Base-by-base conservation (phyloP, 2,329 filamentous ascomycete genomes). In the Colletotrichum nymphaeae region DNA sequence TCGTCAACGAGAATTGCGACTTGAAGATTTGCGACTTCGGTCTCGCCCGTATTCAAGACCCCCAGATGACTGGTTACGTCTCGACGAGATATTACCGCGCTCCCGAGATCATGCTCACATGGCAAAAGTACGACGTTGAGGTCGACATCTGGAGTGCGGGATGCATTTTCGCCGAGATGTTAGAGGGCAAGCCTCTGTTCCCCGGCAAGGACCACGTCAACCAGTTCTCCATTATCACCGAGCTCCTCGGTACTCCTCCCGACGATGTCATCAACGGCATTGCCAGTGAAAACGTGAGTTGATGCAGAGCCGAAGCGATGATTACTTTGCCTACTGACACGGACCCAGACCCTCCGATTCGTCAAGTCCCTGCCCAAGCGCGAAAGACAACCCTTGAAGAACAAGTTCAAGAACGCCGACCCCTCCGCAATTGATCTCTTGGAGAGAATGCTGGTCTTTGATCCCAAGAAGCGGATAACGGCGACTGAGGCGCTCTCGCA, bases 1-100 rank as follows among this genome's bases (percentile, higher is more conserved):
- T 99, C 73, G 96, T 99, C 84, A 99, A 99, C 86, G 97, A 99
- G 86, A 99, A 99, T 86, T 99, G 97, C 86, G 97, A 99, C 85
- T 87, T 99, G 79, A 99, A 99, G 88, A 99, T 99, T 84, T 99
- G 97, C 89, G 97, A 99, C 83, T 99, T 99, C 80, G 97, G 97
- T 77, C 89, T 99, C 74, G 97, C 97, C 67, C 94, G 97, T 84
- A 98, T 99, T 79, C 97, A 99, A 83, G 97, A 99, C 81, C 97
- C 97, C 46, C 97, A 99, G 86, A 99, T 99, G 97, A 99, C 97
- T 55, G 97, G 97, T 78, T 99, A 99, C 82, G 97, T 99, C 74
- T 98, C 97, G 60, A 99, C 97, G 75, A 90, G 97, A 88, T 99
- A 99, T 89, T 99, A 99, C 89, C 93, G 97, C 80, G 97, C 97